Evolutionary conservation across 257 asterid genomes (phyloP).

Genomic region (Echium plantagineum): DNA sequence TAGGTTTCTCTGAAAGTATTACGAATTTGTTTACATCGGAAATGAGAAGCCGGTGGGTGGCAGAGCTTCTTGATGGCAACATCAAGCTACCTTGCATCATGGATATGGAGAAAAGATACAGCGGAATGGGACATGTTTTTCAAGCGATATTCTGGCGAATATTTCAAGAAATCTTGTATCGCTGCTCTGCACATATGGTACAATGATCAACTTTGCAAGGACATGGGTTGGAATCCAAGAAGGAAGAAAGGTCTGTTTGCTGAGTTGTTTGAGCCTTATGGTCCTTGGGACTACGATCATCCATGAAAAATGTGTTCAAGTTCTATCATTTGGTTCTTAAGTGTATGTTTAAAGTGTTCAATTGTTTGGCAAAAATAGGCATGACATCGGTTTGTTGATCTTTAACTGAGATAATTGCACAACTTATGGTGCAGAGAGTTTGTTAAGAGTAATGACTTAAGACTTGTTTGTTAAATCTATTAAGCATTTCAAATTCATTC

Average conservation of each 20-base stretch:
- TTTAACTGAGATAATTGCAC: too few relatives aligned
- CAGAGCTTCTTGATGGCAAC: conserved; percentile 31
- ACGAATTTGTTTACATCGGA: conserved; percentile 35
- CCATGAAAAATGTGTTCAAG: too few relatives aligned
- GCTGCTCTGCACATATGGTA: conserved; percentile 34
- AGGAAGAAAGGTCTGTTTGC: conserved; percentile 27
- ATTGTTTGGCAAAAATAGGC: too few relatives aligned
- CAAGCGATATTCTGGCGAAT: conserved; percentile 24
- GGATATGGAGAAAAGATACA: conserved; percentile 32
- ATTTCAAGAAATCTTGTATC: conserved; percentile 27
- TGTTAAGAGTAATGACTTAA: too few relatives aligned
- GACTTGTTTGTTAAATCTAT: too few relatives aligned
- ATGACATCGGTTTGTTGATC: too few relatives aligned
- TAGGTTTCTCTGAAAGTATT: conserved; percentile 37
- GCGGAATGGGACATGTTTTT: conserved; percentile 27
- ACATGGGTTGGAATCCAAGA: conserved; percentile 39
- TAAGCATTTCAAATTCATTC: too few relatives aligned
- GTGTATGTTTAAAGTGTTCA: conserved; percentile 12
- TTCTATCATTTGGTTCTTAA: too few relatives aligned
- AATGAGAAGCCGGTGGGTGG: conserved; percentile 39
- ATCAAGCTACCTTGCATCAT: conserved; percentile 33
- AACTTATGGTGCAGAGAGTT: too few relatives aligned
- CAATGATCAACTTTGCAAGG: conserved; percentile 44
- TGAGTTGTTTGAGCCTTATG: conserved; percentile 43
- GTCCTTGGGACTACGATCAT: conserved; percentile 26